phyloP scores from a whole-genome alignment of 768 basidiomycete genomes.

The Boletus vinaceobasis region DNA sequence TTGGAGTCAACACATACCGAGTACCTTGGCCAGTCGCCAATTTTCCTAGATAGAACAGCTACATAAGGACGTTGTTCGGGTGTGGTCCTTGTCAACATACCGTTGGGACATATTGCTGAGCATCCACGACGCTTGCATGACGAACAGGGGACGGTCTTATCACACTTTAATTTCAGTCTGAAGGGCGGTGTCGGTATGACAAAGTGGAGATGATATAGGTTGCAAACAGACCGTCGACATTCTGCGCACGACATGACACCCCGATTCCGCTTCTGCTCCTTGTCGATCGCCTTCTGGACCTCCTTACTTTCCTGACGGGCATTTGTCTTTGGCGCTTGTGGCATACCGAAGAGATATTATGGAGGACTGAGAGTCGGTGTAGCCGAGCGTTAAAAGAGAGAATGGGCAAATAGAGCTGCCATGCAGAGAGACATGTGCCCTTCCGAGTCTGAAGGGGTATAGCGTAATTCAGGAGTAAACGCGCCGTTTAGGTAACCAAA shows the following conservation, averaged over 20 bases:
- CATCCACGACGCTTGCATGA: conserved; percentile 72
- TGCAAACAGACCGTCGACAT: conserved; percentile 49
- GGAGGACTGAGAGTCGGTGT: neutral
- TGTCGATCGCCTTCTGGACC: conserved; percentile 53
- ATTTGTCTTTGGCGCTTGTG: conserved; percentile 49
- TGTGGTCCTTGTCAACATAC: conserved; percentile 7
- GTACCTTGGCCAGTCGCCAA: conserved; percentile 77
- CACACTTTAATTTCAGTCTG: conserved; percentile 70
- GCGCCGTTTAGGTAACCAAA: conserved; percentile 11
- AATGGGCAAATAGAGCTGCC: neutral
- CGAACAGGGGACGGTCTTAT: conserved; percentile 59
- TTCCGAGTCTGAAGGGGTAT: neutral
- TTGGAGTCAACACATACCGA: conserved; percentile 40
- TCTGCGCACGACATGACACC: conserved; percentile 57
- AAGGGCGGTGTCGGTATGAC: neutral
- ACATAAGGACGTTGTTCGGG: neutral
- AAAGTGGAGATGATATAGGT: neutral
- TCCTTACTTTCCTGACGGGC: conserved; percentile 31
- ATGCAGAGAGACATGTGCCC: neutral
- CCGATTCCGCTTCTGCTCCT: conserved; percentile 62
- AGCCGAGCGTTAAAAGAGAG: neutral
- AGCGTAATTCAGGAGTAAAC: conserved; percentile 2
- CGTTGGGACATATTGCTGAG: conserved; percentile 75
- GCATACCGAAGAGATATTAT: conserved; percentile 35
- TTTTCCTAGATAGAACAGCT: conserved; percentile 37